Percentiles rank a stretch among this genome's conserved stretches.
phyloP scores from a whole-genome alignment of 345 rosid genomes.

The Citrus glauca region DNA sequence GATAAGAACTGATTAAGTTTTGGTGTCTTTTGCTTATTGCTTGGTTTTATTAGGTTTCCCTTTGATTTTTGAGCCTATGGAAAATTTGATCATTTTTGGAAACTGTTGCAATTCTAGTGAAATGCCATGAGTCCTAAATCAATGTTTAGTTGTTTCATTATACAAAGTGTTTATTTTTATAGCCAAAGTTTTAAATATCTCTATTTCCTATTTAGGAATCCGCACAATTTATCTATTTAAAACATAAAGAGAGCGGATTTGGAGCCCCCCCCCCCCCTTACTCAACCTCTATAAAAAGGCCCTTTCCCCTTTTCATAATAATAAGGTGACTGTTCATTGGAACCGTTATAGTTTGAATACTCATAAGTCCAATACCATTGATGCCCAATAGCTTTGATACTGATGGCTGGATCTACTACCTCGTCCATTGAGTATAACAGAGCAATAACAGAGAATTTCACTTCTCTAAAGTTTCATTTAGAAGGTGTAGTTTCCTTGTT shows the following conservation, averaged over 20 bases:
- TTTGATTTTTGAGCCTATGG: not conserved
- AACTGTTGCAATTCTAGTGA: not conserved
- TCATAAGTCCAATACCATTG: too few species aligned
- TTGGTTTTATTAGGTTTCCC: not conserved
- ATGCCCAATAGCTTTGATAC: too few species aligned
- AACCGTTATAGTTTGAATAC: too few species aligned
- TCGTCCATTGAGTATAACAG: too few species aligned
- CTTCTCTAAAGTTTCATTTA: not conserved
- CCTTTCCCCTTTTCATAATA: too few species aligned
- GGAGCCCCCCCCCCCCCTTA: too few species aligned
- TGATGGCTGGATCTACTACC: too few species aligned
- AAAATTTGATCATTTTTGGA: not conserved
- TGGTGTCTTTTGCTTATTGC: not conserved
- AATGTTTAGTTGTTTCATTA: not conserved
- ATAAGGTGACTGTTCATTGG: too few species aligned
- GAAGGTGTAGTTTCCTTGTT: not conserved
- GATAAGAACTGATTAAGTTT: not conserved
- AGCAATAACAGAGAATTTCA: not conserved
- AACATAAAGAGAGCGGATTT: not conserved
- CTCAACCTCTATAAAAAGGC: too few species aligned
- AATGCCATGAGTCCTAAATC: not conserved
- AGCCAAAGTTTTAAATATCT: not conserved
- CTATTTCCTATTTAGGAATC: not conserved
- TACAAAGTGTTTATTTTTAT: not conserved
- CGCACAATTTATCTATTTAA: not conserved